phyloP scores from a whole-genome alignment of 2,329 filamentous ascomycete species.

The Sporothrix variecibatus region DNA sequence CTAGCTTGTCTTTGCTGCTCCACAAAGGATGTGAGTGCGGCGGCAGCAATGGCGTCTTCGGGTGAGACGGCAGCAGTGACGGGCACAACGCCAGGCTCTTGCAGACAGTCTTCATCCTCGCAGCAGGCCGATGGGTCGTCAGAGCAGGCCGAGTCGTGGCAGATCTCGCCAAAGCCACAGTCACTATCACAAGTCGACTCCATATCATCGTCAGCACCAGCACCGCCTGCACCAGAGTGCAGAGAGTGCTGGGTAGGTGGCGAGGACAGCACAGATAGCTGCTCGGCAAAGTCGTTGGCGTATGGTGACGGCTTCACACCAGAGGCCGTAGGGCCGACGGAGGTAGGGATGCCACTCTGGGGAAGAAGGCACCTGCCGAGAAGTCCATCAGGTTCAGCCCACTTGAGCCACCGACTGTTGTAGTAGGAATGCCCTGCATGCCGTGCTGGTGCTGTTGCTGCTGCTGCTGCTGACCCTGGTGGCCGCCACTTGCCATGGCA shows the following conservation, averaged over 20 bases:
- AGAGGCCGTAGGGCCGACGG: constrained; percentile 16
- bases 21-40: constrained; percentile 29
- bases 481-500: not conserved
- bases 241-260: constrained; percentile 13
- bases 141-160: constrained; percentile 30
- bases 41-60: constrained; percentile 32
- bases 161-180: constrained; percentile 31
- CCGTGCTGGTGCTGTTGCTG: not conserved
- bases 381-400: constrained; percentile 17
- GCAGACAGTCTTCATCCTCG: constrained; percentile 31
- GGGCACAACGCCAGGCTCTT: not conserved
- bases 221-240: not conserved
- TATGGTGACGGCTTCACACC: constrained; percentile 1
- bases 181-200: constrained; percentile 31
- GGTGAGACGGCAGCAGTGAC: constrained; percentile 10
- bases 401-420: not conserved
- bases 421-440: not conserved
- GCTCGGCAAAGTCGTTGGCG: constrained; percentile 26
- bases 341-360: constrained; percentile 2
- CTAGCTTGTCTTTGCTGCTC: constrained; percentile 16
- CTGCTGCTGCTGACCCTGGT: not conserved
- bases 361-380: constrained; percentile 6
- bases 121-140: constrained; percentile 31
- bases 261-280: constrained; percentile 28
- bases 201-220: constrained; percentile 21